Percentiles rank a stretch among this genome's conserved stretches.
phyloP scores from a whole-genome alignment of 202 grass and related monocot species.

The Dendrocalamus latiflorus region DNA sequence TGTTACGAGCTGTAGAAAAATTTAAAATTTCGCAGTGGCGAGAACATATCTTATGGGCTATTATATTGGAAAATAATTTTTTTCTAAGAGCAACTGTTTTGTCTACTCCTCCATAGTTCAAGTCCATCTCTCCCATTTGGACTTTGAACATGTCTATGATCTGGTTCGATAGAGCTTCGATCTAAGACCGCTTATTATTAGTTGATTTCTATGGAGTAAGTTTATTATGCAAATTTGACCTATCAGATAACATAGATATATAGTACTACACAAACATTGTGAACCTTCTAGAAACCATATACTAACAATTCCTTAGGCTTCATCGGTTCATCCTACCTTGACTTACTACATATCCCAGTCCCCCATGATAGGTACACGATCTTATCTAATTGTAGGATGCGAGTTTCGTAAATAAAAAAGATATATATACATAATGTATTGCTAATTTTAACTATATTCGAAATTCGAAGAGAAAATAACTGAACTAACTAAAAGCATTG shows the following conservation, averaged over 20 bases:
- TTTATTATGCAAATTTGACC: background rate
- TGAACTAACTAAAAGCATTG: background rate
- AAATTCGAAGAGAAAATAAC: background rate
- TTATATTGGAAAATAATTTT: background rate
- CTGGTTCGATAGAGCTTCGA: background rate
- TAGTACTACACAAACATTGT: background rate
- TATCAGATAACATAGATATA: background rate
- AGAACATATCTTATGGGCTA: background rate
- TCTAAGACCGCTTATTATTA: background rate
- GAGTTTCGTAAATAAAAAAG: background rate
- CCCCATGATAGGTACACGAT: background rate
- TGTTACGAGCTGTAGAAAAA: background rate
- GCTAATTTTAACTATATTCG: background rate
- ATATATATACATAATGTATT: background rate
- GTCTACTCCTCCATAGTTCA: no score
- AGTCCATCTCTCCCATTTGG: background rate
- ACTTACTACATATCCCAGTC: background rate
- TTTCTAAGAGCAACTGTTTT: background rate
- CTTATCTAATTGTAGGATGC: background rate
- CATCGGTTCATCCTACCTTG: background rate
- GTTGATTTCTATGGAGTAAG: background rate
- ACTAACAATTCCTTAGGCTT: background rate
- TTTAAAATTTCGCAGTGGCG: background rate
- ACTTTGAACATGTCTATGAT: slow-evolving; percentile 14
- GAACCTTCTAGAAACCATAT: background rate